These are phyloP conservation scores for Alectoria sarmentosa DNA, from an alignment of 495 filamentous ascomycete genomes.

Conservation along the genomic window DNA sequence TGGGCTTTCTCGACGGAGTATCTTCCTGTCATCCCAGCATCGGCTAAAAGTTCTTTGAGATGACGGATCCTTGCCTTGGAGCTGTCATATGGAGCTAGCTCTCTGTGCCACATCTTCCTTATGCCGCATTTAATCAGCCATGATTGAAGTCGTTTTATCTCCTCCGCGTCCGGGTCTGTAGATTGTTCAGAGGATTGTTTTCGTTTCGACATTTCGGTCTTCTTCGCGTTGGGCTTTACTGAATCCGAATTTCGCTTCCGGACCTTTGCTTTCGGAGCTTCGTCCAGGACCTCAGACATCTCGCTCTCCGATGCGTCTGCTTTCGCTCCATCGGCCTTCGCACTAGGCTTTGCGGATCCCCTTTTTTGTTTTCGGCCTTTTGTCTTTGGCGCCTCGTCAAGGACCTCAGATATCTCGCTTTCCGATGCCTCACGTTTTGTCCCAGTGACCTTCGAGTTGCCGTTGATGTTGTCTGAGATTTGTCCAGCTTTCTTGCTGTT, in stretches of 20 bases:
- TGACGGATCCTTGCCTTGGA: conserved; percentile 75
- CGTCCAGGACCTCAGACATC: conserved; percentile 63
- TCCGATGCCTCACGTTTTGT: conserved; percentile 50
- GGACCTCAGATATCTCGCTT: conserved; percentile 74
- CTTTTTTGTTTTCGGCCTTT: conserved; percentile 42
- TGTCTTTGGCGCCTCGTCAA: conserved; percentile 60
- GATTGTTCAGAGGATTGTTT: conserved; percentile 31
- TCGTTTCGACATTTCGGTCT: conserved; percentile 24
- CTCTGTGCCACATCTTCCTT: conserved; percentile 82
- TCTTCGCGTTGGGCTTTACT: conserved; percentile 26
- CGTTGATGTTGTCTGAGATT: background rate
- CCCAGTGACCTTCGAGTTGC: conserved; percentile 23
- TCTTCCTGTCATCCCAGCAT: conserved; percentile 79
- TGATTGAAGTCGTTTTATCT: conserved; percentile 86
- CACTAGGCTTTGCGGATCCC: conserved; percentile 26
- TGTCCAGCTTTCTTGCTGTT: background rate
- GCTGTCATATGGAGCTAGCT: conserved; percentile 69
- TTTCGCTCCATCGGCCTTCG: conserved; percentile 5
- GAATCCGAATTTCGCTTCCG: conserved; percentile 36
- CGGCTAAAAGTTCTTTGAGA: conserved; percentile 66
- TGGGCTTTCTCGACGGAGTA: conserved; percentile 77
- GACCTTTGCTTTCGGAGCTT: conserved; percentile 51
- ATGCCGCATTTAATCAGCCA: conserved; percentile 89
- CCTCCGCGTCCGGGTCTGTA: conserved; percentile 57
- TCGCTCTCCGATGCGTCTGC: background rate